Conservation (phyloP, 306 rosid species). For the Fagus sylvatica region DNA sequence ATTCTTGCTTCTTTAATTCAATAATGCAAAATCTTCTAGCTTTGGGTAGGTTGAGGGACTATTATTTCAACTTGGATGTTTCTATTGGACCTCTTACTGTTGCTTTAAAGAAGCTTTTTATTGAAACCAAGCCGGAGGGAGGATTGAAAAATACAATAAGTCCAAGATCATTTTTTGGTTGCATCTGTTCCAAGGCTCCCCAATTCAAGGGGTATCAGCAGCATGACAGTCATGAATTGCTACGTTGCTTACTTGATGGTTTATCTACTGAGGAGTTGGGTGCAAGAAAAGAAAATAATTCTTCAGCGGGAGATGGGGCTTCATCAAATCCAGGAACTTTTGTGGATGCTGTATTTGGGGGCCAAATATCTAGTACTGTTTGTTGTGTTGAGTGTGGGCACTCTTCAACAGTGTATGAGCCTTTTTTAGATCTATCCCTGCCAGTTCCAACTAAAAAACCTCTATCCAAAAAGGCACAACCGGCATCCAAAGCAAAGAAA, state of each 20-base stretch:
- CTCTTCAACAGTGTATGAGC: slow-evolving; percentile 85
- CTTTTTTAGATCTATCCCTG: slow-evolving; percentile 86
- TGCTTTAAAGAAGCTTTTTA: slow-evolving; percentile 75
- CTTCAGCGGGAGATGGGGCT: slow-evolving; percentile 45
- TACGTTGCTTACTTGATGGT: slow-evolving; percentile 83
- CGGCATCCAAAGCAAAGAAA: slow-evolving; percentile 56
- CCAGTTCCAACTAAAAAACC: slow-evolving; percentile 88
- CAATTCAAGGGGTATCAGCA: slow-evolving; percentile 92
- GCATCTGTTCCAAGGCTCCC: slow-evolving; percentile 79
- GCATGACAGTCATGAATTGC: slow-evolving; percentile 96
- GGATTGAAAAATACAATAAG: slow-evolving; percentile 60
- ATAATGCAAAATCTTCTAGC: slow-evolving; percentile 85
- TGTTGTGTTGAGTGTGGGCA: slow-evolving; percentile 81
- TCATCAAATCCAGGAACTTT: slow-evolving; percentile 51
- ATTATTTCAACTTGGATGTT: slow-evolving; percentile 51
- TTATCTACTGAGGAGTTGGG: slow-evolving; percentile 73
- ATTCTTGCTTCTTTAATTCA: slow-evolving; percentile 96
- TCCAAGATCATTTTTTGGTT: slow-evolving; percentile 82
- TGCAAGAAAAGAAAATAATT: slow-evolving; percentile 47
- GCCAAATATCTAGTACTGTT: slow-evolving; percentile 83
- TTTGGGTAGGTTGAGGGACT: slow-evolving; percentile 59
- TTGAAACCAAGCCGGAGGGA: slow-evolving; percentile 60
- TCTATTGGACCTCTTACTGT: slow-evolving; percentile 64
- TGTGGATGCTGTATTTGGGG: slow-evolving; percentile 84
- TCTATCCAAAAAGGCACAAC: slow-evolving; percentile 57